Percentiles rank a stretch among this genome's conserved stretches.
These are phyloP conservation scores for Fusarium sp. DNA, from an alignment of 2,329 filamentous ascomycete species.

Conservation along the genomic window DNA sequence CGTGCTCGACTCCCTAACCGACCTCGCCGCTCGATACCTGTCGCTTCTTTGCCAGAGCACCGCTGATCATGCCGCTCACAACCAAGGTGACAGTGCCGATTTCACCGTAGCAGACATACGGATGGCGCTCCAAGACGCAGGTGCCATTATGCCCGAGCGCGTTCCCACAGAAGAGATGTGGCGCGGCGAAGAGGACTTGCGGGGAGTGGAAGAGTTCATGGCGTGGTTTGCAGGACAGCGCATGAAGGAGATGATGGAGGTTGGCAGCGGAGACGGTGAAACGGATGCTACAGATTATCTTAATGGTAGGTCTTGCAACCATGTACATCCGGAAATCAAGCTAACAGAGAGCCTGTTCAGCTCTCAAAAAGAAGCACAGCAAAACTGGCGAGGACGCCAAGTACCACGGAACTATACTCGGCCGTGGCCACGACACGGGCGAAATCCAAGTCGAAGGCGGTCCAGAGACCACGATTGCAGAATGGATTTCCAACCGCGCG, in stretches of 20 bases:
- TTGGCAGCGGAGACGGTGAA: constrained; percentile 78
- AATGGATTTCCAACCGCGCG: constrained; percentile 52
- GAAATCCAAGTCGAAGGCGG: constrained; percentile 84
- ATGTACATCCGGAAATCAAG: not conserved
- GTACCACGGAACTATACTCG: constrained; percentile 86
- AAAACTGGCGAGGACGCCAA: constrained; percentile 89
- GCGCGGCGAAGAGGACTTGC: constrained; percentile 77
- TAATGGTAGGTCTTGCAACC: constrained; percentile 60
- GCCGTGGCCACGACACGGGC: constrained; percentile 75
- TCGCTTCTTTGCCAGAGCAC: constrained; percentile 78
- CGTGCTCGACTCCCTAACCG: constrained; percentile 87
- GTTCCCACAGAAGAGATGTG: constrained; percentile 75
- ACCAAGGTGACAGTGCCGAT: constrained; percentile 66
- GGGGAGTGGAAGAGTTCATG: constrained; percentile 81
- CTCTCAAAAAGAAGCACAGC: constrained; percentile 91
- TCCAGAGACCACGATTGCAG: constrained; percentile 50
- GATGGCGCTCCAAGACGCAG: constrained; percentile 84
- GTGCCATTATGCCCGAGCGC: constrained; percentile 76
- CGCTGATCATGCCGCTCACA: constrained; percentile 75
- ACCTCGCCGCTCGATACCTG: constrained; percentile 86
- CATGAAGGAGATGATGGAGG: constrained; percentile 82
- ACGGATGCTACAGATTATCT: constrained; percentile 76
- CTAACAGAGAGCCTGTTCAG: constrained; percentile 60
- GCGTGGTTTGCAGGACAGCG: constrained; percentile 79
- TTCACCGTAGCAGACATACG: constrained; percentile 77